Evolutionary conservation across 352 stramenopile species (phyloP), one percentile per base, ranked within the genome.

Genomic region (Aphanomyces stellatus): DNA sequence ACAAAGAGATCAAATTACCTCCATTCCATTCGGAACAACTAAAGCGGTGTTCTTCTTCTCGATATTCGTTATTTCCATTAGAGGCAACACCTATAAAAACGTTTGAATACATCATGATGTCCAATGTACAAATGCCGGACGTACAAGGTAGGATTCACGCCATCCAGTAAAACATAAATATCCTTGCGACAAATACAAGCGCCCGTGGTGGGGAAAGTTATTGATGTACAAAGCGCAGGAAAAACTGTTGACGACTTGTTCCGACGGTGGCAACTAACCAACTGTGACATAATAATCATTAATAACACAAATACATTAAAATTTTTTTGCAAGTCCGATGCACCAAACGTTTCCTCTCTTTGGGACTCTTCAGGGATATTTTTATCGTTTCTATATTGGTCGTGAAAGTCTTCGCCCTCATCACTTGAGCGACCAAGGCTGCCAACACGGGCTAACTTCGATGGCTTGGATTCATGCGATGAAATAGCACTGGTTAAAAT

Each of bases 1-100:
- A 57, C 40, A 41, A 42, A 28, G n/a, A 41, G 35, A 24, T 37
- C 51, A 33, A 8, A 30, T 28, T 65, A 93, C 82, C 82, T 94
- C 86, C 34, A 93, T 88, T 15, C 82, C 86, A 42, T 94, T 94
- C 3, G 86, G 86, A 7, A 93, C 86, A 60, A 94, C 90, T 27
- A 94, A 65, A 7, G 86, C 84, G 2, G 84, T 88, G 48, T 93
- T 91, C 53, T 94, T 94, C 65, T 92, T 92, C 65, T 91, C 86
- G 65, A 94, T 80, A 27, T 60, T 46, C 25, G 70, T 71, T 59
- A 94, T 90, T 15, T 92, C 80, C n/a, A 81, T 74, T 41, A 88
- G 88, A 5, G 76, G 83, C n/a, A 79, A 66, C 33, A 92, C 82
- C 83, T 92, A 55, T 64, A 17, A 17, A 37, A 42, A 43, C 24